These are phyloP conservation scores for Ophiostoma sp. DNA, from an alignment of 2,329 filamentous ascomycete species.

Conservation along the genomic window DNA sequence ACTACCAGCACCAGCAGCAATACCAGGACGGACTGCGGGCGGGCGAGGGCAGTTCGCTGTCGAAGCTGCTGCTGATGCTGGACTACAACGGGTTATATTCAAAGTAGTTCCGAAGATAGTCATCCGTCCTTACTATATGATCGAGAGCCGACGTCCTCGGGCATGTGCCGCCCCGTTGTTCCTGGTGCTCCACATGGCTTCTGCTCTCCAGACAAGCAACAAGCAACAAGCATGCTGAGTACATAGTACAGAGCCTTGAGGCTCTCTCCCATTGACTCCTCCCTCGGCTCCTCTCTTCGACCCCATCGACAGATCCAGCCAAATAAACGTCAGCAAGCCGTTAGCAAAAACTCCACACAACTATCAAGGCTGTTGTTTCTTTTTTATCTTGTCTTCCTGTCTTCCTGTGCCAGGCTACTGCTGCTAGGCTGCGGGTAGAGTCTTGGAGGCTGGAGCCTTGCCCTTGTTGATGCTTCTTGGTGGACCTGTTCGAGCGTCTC, in stretches of 20 bases:
- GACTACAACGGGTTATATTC: slow-evolving; percentile 30
- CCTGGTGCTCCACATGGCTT: neutral
- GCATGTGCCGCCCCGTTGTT: neutral
- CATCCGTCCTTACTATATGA: no score
- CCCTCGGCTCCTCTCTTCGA: neutral
- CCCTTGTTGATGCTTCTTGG: neutral
- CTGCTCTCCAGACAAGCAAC: neutral
- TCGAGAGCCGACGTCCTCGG: no score
- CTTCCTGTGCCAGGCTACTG: neutral
- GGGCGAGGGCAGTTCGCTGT: slow-evolving; percentile 27
- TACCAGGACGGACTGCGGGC: slow-evolving; percentile 23
- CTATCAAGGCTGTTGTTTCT: neutral
- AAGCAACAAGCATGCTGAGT: neutral
- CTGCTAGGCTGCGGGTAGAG: neutral
- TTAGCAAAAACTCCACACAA: slow-evolving; percentile 5
- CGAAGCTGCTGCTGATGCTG: slow-evolving; percentile 32
- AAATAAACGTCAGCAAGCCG: neutral
- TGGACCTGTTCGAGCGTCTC: neutral
- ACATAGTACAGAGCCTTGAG: no score
- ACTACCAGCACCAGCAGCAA: slow-evolving; percentile 27
- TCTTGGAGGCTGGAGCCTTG: neutral
- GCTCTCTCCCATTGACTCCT: no score
- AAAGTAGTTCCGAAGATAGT: neutral
- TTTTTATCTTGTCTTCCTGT: neutral
- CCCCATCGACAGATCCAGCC: neutral